These are phyloP conservation scores for Cicer pinnatifidum DNA, from an alignment of 306 rosid species.

Conservation along the genomic window DNA sequence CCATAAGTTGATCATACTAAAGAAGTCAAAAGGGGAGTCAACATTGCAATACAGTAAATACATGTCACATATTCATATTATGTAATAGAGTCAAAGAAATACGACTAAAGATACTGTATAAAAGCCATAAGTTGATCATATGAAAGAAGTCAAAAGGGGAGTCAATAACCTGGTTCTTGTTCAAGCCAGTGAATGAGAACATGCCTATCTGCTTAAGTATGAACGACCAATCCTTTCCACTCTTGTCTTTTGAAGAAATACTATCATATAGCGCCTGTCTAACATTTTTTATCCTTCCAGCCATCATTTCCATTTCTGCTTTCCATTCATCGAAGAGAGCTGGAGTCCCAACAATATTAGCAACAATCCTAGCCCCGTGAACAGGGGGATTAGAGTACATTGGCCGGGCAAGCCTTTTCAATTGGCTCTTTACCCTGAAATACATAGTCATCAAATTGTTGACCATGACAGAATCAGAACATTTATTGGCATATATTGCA, in stretches of 20 bases:
- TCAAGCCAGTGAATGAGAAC: conserved; percentile 95
- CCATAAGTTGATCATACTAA: not conserved
- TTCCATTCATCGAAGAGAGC: conserved; percentile 84
- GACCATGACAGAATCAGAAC: conserved; percentile 25
- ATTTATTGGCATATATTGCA: conserved; percentile 13
- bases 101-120: conserved; percentile 22
- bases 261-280: conserved; percentile 78
- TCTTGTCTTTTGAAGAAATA: conserved; percentile 78
- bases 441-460: conserved; percentile 36
- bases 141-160: not conserved
- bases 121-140: not conserved
- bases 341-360: conserved; percentile 88
- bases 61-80: conserved; percentile 16
- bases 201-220: conserved; percentile 94
- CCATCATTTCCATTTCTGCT: conserved; percentile 99
- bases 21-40: not conserved
- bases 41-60: conserved; percentile 15
- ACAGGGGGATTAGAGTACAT: conserved; percentile 99
- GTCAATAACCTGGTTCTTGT: conserved; percentile 70
- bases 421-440: conserved; percentile 92
- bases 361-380: conserved; percentile 94
- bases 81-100: not conserved
- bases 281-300: conserved; percentile 93
- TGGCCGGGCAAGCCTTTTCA: conserved; percentile 96
- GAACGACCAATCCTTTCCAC: conserved; percentile 98